phyloP scores from a whole-genome alignment of 2,329 filamentous ascomycete species.

The Arthrobotrys pseudoclavata region DNA sequence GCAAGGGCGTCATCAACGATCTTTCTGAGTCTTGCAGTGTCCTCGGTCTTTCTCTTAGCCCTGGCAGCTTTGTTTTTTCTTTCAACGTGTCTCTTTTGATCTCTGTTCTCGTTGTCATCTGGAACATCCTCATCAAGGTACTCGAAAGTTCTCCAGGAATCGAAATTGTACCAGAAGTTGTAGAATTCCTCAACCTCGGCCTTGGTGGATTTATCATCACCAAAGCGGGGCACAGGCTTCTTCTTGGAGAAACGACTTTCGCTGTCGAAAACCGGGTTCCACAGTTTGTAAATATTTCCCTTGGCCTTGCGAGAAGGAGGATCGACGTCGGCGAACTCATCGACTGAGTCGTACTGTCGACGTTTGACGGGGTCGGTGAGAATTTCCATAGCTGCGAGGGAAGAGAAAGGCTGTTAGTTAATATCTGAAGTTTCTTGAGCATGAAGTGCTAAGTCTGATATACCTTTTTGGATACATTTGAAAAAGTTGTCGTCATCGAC shows the following conservation, averaged over 20 bases:
- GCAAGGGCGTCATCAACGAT: slow-evolving; percentile 88
- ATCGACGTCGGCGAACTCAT: slow-evolving; percentile 91
- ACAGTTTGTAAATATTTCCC: slow-evolving; percentile 95
- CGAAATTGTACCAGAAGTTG: slow-evolving; percentile 99
- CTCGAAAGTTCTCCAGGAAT: slow-evolving; percentile 97
- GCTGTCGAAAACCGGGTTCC: slow-evolving; percentile 88
- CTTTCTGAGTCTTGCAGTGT: slow-evolving; percentile 89
- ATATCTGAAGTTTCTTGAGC: background rate
- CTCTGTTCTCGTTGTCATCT: slow-evolving; percentile 98
- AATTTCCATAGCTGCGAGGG: slow-evolving; percentile 80
- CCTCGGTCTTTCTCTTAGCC: slow-evolving; percentile 99
- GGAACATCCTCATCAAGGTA: slow-evolving; percentile 99
- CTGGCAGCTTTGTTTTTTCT: slow-evolving; percentile 97
- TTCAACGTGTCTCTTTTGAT: slow-evolving; percentile 98
- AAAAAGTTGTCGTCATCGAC: slow-evolving; percentile 98
- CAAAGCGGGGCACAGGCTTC: slow-evolving; percentile 88
- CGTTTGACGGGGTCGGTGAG: slow-evolving; percentile 92
- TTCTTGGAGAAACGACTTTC: slow-evolving; percentile 93
- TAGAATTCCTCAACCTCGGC: slow-evolving; percentile 96
- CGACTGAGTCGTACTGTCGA: slow-evolving; percentile 95
- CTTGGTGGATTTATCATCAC: slow-evolving; percentile 84
- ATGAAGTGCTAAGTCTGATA: background rate
- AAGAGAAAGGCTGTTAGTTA: background rate
- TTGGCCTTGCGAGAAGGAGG: slow-evolving; percentile 95
- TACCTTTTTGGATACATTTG: slow-evolving; percentile 96